Evolutionary conservation across 108 stramenopile species (phyloP).

Genomic region (Conticribra guillardii): DNA sequence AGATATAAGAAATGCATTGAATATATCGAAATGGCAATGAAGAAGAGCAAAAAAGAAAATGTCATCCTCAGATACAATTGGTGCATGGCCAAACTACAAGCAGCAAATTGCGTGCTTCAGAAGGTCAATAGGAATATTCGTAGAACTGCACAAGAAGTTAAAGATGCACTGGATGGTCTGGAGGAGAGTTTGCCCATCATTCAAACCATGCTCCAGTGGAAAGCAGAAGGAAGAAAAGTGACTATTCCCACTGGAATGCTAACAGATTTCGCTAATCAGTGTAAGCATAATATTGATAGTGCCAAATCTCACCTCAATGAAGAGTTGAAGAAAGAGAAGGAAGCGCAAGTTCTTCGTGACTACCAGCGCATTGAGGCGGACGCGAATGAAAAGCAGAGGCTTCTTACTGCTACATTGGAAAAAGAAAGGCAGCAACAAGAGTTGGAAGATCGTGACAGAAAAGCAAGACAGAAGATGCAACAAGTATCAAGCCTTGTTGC

Average conservation of each 20-base stretch:
- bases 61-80: slow-evolving; percentile 74
- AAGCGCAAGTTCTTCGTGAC: slow-evolving; percentile 68
- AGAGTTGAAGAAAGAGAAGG: slow-evolving; percentile 74
- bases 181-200: slow-evolving; percentile 78
- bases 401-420: slow-evolving; percentile 49
- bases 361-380: slow-evolving; percentile 73
- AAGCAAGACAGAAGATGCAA: slow-evolving; percentile 71
- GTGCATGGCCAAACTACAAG: slow-evolving; percentile 85
- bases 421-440: slow-evolving; percentile 64
- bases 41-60: slow-evolving; percentile 63
- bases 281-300: slow-evolving; percentile 85
- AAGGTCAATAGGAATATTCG: slow-evolving; percentile 82
- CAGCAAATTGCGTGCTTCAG: slow-evolving; percentile 84
- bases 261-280: slow-evolving; percentile 75
- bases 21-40: slow-evolving; percentile 72
- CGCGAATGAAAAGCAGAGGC: slow-evolving; percentile 62
- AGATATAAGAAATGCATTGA: slow-evolving; percentile 81
- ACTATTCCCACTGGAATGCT: slow-evolving; percentile 72
- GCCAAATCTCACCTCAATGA: slow-evolving; percentile 83
- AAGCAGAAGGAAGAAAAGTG: slow-evolving; percentile 76
- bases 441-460: slow-evolving; percentile 74
- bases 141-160: slow-evolving; percentile 79
- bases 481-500: slow-evolving; percentile 64
- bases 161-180: slow-evolving; percentile 77
- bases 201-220: slow-evolving; percentile 72